These are phyloP conservation scores for Brassica cretica DNA, from an alignment of 345 rosid genomes.

Conservation along the genomic window DNA sequence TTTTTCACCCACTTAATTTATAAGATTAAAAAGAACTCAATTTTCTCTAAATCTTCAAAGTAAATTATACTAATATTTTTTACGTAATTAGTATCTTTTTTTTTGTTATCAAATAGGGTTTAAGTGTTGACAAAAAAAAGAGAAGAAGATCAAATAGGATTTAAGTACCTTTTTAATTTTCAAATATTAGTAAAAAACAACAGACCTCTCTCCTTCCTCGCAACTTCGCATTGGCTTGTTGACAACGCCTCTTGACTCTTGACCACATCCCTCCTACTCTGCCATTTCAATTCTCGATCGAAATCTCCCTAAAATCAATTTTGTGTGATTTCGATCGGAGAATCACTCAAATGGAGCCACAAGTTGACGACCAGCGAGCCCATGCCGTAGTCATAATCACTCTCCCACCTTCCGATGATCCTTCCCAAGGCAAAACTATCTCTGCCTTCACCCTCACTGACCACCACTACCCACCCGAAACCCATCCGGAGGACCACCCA, in stretches of 20 bases:
- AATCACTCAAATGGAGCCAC: conserved; percentile 47
- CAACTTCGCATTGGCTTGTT: conserved; percentile 12
- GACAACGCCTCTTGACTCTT: conserved; percentile 22
- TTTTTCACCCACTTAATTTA: too few relatives aligned
- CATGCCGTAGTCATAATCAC: conserved; percentile 73
- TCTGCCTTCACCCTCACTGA: conserved; percentile 71
- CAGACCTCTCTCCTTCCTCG: conserved; percentile 18
- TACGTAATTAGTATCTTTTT: neutral
- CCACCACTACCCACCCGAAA: conserved; percentile 29
- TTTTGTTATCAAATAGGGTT: neutral
- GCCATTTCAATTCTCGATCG: conserved; percentile 21
- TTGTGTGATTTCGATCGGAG: conserved; percentile 22
- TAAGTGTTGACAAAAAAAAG: neutral
- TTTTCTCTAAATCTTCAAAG: too few relatives aligned
- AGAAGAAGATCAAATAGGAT: neutral
- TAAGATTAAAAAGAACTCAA: too few relatives aligned
- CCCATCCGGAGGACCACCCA: conserved; percentile 21
- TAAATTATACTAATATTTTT: too few relatives aligned
- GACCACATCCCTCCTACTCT: conserved; percentile 16
- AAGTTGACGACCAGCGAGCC: conserved; percentile 38
- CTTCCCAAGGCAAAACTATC: conserved; percentile 84
- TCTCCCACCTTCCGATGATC: conserved; percentile 83
- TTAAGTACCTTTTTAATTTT: neutral
- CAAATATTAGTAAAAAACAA: neutral
- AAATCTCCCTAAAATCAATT: neutral